Base-by-base conservation (phyloP, 208 protist species). In the Leptomonas seymouri region DNA sequence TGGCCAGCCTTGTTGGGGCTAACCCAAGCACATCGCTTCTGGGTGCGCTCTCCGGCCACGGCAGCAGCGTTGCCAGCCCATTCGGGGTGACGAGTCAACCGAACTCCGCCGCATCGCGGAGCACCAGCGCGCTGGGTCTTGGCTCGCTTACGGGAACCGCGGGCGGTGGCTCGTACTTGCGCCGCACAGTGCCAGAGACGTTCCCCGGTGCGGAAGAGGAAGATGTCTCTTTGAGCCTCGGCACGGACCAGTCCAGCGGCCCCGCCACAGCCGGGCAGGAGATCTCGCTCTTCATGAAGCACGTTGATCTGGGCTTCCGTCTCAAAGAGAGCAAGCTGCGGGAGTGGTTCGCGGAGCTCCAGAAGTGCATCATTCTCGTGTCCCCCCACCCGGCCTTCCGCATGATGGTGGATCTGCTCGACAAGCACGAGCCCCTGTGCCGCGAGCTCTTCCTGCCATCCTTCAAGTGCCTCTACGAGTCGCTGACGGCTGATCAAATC, bases 381-480 rank as follows among this genome's bases (percentile, higher is more conserved):
- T 94, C 92, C 0, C 92, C 92, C 30, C 87, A 93, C 64, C 90
- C 88, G 3, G 92, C 87, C 23, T 95, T 97, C 67, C 89, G 90
- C 66, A 90, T 94, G 68, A 92, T 95, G 74, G 86, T 94, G 23
- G 89, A 97, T 72, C 85, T 97, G 58, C 88, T 95, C 64, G 89
- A 94, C 74, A 97, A 97, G 76, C 90, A 97, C 66, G 89, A 97
- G 69, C 90, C 88, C 23, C 83, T 97, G 11, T 87, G 92, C 21
- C 87, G 89, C 7, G 90, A 95, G 68, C 79, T 97, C 56, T 97
- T 97, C 67, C 72, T 93, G 65, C 88, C 92, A 3, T 95, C 90
- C 23, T 97, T 97, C 70, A 95, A 95, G 75, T 91, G 79, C 39
- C 85, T 97, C 28, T 95, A 95, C 68, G 92, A 97, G 59, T 85